Base-by-base conservation (phyloP, 306 rosid species). In the Corylus americana region DNA sequence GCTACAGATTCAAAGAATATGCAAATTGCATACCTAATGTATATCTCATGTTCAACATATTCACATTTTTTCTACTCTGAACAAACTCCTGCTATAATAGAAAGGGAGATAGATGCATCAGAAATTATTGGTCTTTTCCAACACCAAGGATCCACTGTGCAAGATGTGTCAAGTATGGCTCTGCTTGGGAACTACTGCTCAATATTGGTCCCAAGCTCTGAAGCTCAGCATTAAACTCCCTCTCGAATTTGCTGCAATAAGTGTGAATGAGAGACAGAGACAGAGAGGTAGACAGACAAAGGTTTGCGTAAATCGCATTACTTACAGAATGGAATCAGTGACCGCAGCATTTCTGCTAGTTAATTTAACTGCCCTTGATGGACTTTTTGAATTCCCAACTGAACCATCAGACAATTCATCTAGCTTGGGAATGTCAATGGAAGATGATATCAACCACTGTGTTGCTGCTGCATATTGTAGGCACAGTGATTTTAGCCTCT, bases 401-500 rank as follows among this genome's bases (percentile, higher is more conserved):
- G 89, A 74, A 76, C 69, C 82, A 87, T 83, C 89, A 37, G 77
- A 67, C n/a, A 88, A 61, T 51, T 88, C 91, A 35, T 76, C 92
- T 61, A 83, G 81, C 80, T 71, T 81, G 49, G 84, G 84, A 54
- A 85, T 83, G 63, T 85, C 90, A 3, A 91, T 90, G 69, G 94
- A 93, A 66, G 96, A 90, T 70, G 93, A 83, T 61, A 94, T 87
- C 78, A 94, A 84, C 97, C 98, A 94, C 72, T 94, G 95, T 44
- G 98, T 91, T 70, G 97, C 91, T 45, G 98, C 94, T 35, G 97
- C 93, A 80, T 91, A 94, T 50, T 92, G 98, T 72, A 94, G 89
- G 89, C 97, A 92, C 78, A 94, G 87, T 54, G 90, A 86, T 79
- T 92, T 90, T 71, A 94, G 88, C 85, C 70, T 88, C 88, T 94